phyloP scores from a whole-genome alignment of 352 stramenopile genomes.

The Phytophthora vignae region DNA sequence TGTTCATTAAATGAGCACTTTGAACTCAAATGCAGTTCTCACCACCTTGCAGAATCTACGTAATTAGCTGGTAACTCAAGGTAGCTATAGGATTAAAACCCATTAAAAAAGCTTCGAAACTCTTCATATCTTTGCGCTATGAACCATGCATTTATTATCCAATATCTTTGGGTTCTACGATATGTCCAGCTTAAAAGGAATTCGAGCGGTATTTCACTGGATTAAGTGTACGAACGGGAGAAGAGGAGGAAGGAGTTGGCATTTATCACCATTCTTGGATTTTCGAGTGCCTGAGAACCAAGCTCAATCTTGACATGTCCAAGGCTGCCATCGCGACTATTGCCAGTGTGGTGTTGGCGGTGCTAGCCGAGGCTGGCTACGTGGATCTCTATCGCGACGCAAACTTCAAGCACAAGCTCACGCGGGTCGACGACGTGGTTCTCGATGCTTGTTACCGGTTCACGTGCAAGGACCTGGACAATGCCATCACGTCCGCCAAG shows the following conservation, averaged over 20 bases:
- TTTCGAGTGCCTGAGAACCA: background rate
- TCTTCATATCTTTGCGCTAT: too few relatives aligned
- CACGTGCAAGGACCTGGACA: background rate
- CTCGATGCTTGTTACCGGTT: constrained; percentile 16
- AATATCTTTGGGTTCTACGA: too few relatives aligned
- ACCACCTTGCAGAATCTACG: too few relatives aligned
- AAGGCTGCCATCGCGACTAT: background rate
- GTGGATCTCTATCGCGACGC: constrained; percentile 5
- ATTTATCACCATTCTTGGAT: background rate
- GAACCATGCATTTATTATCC: too few relatives aligned
- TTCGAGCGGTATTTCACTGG: background rate
- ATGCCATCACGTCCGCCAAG: constrained; percentile 23
- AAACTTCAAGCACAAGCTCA: constrained; percentile 1
- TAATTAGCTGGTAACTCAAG: too few relatives aligned
- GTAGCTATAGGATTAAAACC: too few relatives aligned
- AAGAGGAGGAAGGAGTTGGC: background rate
- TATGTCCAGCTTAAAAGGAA: too few relatives aligned
- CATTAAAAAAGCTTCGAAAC: too few relatives aligned
- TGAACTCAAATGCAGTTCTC: too few relatives aligned
- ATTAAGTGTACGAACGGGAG: background rate
- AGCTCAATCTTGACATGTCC: background rate
- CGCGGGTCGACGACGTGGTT: constrained; percentile 12
- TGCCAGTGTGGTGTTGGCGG: background rate
- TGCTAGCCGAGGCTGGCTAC: background rate
- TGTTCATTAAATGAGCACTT: too few relatives aligned